Percentiles rank a stretch among this genome's conserved stretches.
Conservation (phyloP, 75 land plant genomes). For the Selaginella moellendorffii region DNA sequence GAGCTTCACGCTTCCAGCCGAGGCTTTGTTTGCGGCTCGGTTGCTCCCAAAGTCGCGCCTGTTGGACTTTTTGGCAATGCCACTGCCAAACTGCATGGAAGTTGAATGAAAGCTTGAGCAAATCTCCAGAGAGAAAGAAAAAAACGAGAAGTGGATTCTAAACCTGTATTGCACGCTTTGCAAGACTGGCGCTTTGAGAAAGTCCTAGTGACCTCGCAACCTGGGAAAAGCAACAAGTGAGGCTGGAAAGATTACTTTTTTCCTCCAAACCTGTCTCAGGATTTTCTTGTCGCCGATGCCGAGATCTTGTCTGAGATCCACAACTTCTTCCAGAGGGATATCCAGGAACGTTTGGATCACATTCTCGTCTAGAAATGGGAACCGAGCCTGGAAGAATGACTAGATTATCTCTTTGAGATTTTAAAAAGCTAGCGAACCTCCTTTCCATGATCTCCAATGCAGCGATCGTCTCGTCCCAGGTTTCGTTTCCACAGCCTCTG, state of each 20-base stretch:
- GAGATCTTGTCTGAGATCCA: slow-evolving; percentile 55
- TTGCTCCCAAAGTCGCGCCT: slow-evolving; percentile 81
- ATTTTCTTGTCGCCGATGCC: slow-evolving; percentile 91
- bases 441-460: slow-evolving; percentile 84
- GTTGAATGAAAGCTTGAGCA: background rate
- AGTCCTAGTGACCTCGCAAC: slow-evolving; percentile 60
- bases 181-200: slow-evolving; percentile 41
- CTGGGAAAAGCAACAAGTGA: slow-evolving; percentile 19
- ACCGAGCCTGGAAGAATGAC: slow-evolving; percentile 51
- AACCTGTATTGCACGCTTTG: slow-evolving; percentile 97
- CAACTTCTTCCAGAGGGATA: slow-evolving; percentile 74
- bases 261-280: slow-evolving; percentile 55
- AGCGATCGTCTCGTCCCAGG: slow-evolving; percentile 93
- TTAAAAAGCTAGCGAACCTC: slow-evolving; percentile 36
- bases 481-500: slow-evolving; percentile 96
- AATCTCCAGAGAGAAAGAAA: background rate
- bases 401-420: background rate
- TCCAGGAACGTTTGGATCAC: slow-evolving; percentile 55
- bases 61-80: slow-evolving; percentile 88
- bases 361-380: slow-evolving; percentile 94
- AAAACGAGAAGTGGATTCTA: background rate
- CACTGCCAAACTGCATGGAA: slow-evolving; percentile 70
- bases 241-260: background rate
- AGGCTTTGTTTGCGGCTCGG: slow-evolving; percentile 85
- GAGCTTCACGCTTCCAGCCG: slow-evolving; percentile 86